Base-by-base conservation (phyloP, 1,139 yeast genomes). In the Sugiyamaella novakii region DNA sequence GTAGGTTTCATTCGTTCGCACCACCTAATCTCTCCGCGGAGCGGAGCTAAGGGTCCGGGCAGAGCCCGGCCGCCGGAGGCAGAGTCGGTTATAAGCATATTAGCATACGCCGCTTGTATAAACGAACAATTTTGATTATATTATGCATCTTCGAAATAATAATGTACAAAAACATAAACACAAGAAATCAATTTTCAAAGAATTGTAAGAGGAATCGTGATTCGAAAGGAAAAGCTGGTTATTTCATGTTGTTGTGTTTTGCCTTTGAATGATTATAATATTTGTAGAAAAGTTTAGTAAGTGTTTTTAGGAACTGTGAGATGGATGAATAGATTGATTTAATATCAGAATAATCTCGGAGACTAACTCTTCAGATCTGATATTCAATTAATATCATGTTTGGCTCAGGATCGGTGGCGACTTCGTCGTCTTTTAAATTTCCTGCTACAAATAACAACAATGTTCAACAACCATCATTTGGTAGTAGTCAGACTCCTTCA, bases 361-460 rank as follows among this genome's bases (percentile, higher is more conserved):
- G n/a, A n/a, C n/a, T n/a, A n/a, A n/a, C n/a, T n/a, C n/a, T n/a
- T 22, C 25, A 22, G 25, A 22, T 6, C 8, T 22, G 25, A 22
- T 22, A 8, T 22, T 22, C 25, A 4, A 12, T 21, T 10, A 17
- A 35, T 17, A 17, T 10, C 15, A 39, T 39, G 43, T 29, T 39
- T 22, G 43, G 35, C n/a, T 39, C 43, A 18, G 18, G 42, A 3
- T 4, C 44, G 19, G 22, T 36, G 22, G 36, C 44, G 22, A 12
- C 39, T 8, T 12, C 11, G 42, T 29, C 45, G 22, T 18, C 34
- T 5, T 39, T 39, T 21, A 39, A 39, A 14, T 39, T 39, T 22
- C 43, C 43, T 28, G 43, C 28, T 17, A 29, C 34, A 5, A 27
- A 10, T n/a, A 22, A 15, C 27, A 29, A 21, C 22, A 5, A 22